Conservation (phyloP, 352 stramenopile genomes). For the Pythium aristosporum region DNA sequence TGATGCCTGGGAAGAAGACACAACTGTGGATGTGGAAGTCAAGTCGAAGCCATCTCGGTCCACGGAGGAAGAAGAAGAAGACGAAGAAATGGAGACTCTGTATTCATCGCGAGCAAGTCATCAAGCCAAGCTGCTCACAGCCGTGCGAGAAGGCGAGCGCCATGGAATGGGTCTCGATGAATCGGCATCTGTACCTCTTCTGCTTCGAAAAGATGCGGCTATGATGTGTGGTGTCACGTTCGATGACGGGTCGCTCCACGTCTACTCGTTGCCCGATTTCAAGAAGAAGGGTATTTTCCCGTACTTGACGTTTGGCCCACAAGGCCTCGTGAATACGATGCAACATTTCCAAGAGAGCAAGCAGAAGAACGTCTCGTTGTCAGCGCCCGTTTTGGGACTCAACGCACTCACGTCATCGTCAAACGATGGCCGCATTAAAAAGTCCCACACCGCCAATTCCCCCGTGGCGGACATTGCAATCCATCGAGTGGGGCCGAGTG, state of each 20-base stretch:
- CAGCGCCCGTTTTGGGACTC: conserved; percentile 62
- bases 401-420: conserved; percentile 65
- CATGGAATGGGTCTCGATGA: conserved; percentile 30
- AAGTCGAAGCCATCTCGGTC: conserved; percentile 23
- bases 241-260: conserved; percentile 75
- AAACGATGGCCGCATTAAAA: conserved; percentile 80
- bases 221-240: conserved; percentile 87
- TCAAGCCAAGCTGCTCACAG: conserved; percentile 28
- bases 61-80: conserved; percentile 38
- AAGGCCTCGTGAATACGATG: conserved; percentile 77
- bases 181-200: conserved; percentile 52
- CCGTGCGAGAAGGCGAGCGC: conserved; percentile 23
- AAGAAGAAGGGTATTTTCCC: conserved; percentile 78
- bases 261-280: conserved; percentile 84
- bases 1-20: conserved; percentile 56
- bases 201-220: conserved; percentile 48
- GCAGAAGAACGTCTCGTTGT: conserved; percentile 54
- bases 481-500: conserved; percentile 73
- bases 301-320: conserved; percentile 79
- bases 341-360: conserved; percentile 56
- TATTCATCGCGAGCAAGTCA: conserved; percentile 55
- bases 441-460: conserved; percentile 78
- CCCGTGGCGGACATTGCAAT: conserved; percentile 83
- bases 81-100: conserved; percentile 73
- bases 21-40: conserved; percentile 31